phyloP scores from a whole-genome alignment of 1,284 basidiomycete species.

The Mycosarcoma mackinlayi region DNA sequence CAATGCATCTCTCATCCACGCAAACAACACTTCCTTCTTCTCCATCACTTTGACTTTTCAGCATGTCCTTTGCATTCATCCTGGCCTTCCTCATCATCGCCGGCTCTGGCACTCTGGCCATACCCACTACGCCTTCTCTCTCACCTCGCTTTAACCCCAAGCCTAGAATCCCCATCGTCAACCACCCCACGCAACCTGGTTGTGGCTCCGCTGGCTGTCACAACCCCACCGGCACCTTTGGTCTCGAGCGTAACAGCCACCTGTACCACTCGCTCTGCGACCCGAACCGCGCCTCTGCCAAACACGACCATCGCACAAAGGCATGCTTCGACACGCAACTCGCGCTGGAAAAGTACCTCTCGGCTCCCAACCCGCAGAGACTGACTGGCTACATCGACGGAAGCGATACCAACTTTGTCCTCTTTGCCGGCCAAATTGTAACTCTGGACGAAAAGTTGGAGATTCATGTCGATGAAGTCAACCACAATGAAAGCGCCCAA shows the following conservation, averaged over 20 bases:
- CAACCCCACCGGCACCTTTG: slow-evolving; percentile 16
- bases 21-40: not conserved
- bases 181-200: slow-evolving; percentile 12
- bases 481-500: not conserved
- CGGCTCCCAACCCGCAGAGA: slow-evolving; percentile 8
- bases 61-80: not conserved
- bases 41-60: not conserved
- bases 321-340: slow-evolving; percentile 22
- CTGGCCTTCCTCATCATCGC: slow-evolving; percentile 1
- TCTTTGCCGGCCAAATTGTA: slow-evolving; percentile 20
- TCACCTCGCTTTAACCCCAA: not conserved
- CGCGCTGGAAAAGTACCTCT: slow-evolving; percentile 4
- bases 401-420: slow-evolving; percentile 16
- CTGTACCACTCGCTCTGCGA: slow-evolving; percentile 17
- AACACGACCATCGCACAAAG: not conserved
- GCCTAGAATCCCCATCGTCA: not conserved
- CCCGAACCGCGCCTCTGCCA: not conserved
- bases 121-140: slow-evolving; percentile 1
- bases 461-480: slow-evolving; percentile 12
- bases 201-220: slow-evolving; percentile 12
- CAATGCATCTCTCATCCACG: not conserved
- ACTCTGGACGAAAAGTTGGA: slow-evolving; percentile 12
- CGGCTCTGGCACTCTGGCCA: not conserved
- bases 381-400: slow-evolving; percentile 21
- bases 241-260: not conserved